phyloP scores from a whole-genome alignment of 202 grass and related monocot genomes.

The Cymbopogon flexuosus region DNA sequence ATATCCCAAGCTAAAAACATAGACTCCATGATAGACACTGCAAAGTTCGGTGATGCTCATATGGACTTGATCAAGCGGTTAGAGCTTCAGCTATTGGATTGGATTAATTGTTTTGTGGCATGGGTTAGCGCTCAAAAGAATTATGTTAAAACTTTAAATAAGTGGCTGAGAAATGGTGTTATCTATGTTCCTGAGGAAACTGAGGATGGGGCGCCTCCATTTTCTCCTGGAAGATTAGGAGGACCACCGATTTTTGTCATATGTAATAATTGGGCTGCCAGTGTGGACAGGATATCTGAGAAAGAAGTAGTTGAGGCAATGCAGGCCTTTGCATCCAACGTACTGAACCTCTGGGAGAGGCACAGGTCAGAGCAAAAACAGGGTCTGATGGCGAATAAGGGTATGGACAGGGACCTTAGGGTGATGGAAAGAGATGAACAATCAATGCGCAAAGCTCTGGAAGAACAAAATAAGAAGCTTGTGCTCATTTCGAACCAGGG shows the following conservation, averaged over 20 bases:
- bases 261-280: slow-evolving; percentile 66
- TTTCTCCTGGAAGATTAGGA: slow-evolving; percentile 84
- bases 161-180: slow-evolving; percentile 70
- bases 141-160: slow-evolving; percentile 56
- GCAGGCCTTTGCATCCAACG: slow-evolving; percentile 51
- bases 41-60: slow-evolving; percentile 58
- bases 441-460: slow-evolving; percentile 67
- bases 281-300: slow-evolving; percentile 56
- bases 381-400: slow-evolving; percentile 74
- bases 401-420: slow-evolving; percentile 62
- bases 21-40: slow-evolving; percentile 54
- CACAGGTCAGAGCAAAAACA: slow-evolving; percentile 67
- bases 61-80: slow-evolving; percentile 57
- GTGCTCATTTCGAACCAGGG: slow-evolving; percentile 48
- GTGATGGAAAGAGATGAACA: slow-evolving; percentile 78
- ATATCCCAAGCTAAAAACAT: slow-evolving; percentile 86
- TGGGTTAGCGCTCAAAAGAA: slow-evolving; percentile 75
- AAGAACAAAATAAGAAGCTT: slow-evolving; percentile 72
- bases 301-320: slow-evolving; percentile 67
- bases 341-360: slow-evolving; percentile 56
- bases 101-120: slow-evolving; percentile 60
- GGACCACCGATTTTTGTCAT: slow-evolving; percentile 83
- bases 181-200: slow-evolving; percentile 73
- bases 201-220: slow-evolving; percentile 74
- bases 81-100: slow-evolving; percentile 64